phyloP scores from a whole-genome alignment of 768 basidiomycete species.

The Lanmaoa pseudosensibilis region DNA sequence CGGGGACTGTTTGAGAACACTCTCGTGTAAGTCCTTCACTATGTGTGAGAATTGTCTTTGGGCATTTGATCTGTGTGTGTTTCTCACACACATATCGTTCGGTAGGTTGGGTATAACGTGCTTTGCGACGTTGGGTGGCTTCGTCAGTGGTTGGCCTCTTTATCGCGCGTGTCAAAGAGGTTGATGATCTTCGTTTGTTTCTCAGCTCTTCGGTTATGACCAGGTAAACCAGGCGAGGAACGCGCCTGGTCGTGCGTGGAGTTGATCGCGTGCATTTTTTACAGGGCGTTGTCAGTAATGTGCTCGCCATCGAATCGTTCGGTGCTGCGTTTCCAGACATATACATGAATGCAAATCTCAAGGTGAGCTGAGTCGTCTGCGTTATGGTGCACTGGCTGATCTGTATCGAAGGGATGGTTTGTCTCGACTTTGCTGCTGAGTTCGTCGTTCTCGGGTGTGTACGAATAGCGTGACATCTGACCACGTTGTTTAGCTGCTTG shows the following conservation, averaged over 20 bases:
- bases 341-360: slow-evolving; percentile 28
- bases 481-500: slow-evolving; percentile 26
- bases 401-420: slow-evolving; percentile 29
- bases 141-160: slow-evolving; percentile 21
- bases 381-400: not conserved
- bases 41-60: not conserved
- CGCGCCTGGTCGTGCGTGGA: not conserved
- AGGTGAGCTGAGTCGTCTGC: slow-evolving; percentile 11
- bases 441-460: slow-evolving; percentile 9
- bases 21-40: slow-evolving; percentile 23
- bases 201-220: slow-evolving; percentile 34
- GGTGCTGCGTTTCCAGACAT: slow-evolving; percentile 35
- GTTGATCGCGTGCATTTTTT: not conserved
- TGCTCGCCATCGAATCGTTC: slow-evolving; percentile 36
- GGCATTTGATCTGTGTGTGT: not conserved
- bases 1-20: slow-evolving; percentile 29
- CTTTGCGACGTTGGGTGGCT: slow-evolving; percentile 34
- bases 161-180: not conserved
- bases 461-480: slow-evolving; percentile 5
- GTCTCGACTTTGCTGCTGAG: slow-evolving; percentile 30
- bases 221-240: slow-evolving; percentile 16
- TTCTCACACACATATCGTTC: not conserved
- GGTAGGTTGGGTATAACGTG: slow-evolving; percentile 32
- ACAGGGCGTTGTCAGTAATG: slow-evolving; percentile 33
- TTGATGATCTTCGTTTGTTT: not conserved